Percentiles rank a stretch among this genome's conserved stretches.
phyloP scores from a whole-genome alignment of 2,329 filamentous ascomycete genomes.

The Cordyceps pruinosa region DNA sequence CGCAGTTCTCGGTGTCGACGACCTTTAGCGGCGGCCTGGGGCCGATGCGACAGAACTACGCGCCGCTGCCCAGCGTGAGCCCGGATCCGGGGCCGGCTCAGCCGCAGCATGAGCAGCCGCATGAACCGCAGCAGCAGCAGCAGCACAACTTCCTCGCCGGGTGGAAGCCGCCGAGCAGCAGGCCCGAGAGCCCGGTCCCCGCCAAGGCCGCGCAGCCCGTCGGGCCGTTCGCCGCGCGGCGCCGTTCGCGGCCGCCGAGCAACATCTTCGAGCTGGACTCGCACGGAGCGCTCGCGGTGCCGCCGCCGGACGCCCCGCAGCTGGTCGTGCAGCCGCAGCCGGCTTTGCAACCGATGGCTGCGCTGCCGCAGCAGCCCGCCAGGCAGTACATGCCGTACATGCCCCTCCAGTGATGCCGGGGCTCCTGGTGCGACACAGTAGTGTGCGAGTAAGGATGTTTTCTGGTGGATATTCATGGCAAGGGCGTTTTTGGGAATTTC shows the following conservation, averaged over 20 bases:
- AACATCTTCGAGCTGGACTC: conserved; percentile 9
- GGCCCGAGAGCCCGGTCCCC: not conserved
- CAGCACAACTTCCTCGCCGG: not conserved
- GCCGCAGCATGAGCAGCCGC: not conserved
- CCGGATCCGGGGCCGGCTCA: not conserved
- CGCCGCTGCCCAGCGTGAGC: not conserved
- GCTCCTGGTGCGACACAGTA: not conserved
- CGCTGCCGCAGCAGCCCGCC: not conserved
- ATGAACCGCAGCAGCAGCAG: not conserved
- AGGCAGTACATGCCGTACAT: conserved; percentile 3
- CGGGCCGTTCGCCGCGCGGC: conserved; percentile 4
- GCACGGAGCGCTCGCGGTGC: not conserved
- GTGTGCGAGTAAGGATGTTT: not conserved
- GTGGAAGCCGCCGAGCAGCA: not conserved
- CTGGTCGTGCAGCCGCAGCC: not conserved
- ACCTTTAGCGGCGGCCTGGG: not conserved
- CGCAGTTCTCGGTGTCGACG: conserved; percentile 3
- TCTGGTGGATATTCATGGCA: not conserved
- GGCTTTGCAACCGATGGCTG: not conserved
- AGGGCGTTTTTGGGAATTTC: not conserved
- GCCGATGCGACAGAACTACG: not conserved
- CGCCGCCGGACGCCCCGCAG: not conserved
- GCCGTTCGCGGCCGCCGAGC: not conserved
- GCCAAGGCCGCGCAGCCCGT: not conserved
- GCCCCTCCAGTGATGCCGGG: not conserved